Conservation (phyloP, 495 filamentous ascomycete genomes). For the Evernia prunastri region DNA sequence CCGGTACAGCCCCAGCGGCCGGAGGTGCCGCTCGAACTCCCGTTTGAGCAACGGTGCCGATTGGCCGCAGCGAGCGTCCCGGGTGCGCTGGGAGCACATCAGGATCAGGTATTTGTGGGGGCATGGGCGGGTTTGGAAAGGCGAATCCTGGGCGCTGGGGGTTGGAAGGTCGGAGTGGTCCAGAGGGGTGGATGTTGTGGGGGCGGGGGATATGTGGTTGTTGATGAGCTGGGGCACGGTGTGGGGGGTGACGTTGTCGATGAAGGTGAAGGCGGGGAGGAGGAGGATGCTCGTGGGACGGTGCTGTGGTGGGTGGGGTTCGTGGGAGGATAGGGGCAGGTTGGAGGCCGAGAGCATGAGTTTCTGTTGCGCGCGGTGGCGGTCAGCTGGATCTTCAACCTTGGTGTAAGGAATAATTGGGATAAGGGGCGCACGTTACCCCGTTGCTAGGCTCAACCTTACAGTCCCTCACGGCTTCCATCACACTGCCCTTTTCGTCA, state of each 20-base stretch:
- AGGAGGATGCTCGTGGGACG: slow-evolving; percentile 77
- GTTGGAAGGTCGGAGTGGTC: slow-evolving; percentile 4
- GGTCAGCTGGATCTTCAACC: background rate
- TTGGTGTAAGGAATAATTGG: too few relatives aligned
- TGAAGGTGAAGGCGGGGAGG: slow-evolving; percentile 77
- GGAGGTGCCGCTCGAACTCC: slow-evolving; percentile 86
- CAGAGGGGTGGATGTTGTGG: slow-evolving; percentile 72
- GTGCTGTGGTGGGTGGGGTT: slow-evolving; percentile 48
- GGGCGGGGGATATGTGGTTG: slow-evolving; percentile 60
- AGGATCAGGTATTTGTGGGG: slow-evolving; percentile 84
- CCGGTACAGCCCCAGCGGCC: slow-evolving; percentile 74
- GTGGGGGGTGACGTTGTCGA: slow-evolving; percentile 78
- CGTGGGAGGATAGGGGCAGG: slow-evolving; percentile 66
- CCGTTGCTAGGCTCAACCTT: slow-evolving; percentile 64
- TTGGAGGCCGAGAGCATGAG: slow-evolving; percentile 93
- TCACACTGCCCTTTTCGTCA: slow-evolving; percentile 88
- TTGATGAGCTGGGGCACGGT: slow-evolving; percentile 66
- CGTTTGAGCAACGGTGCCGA: slow-evolving; percentile 77
- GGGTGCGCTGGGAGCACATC: slow-evolving; percentile 85
- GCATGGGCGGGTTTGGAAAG: slow-evolving; percentile 60
- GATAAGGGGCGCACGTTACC: slow-evolving; percentile 44
- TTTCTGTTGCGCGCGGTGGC: slow-evolving; percentile 43
- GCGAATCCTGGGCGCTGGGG: slow-evolving; percentile 32
- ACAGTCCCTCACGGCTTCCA: slow-evolving; percentile 76
- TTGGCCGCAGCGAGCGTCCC: slow-evolving; percentile 92